These are phyloP conservation scores for Lodderomyces pseudojiufengensis DNA, from an alignment of 1,139 yeast species.

Conservation along the genomic window DNA sequence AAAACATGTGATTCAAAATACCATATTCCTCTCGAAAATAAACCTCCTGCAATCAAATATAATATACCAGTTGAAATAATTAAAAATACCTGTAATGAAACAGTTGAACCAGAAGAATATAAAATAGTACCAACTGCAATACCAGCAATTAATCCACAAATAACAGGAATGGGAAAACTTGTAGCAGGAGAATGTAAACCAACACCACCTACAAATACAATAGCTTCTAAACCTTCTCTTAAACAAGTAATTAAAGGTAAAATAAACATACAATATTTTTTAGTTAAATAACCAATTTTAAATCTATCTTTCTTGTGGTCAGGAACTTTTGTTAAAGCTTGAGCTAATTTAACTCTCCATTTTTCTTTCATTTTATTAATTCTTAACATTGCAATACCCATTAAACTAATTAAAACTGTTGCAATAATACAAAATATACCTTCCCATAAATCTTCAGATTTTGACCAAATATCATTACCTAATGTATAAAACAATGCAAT, in stretches of 20 bases:
- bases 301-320: constrained; percentile 24
- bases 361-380: constrained; percentile 83
- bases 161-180: constrained; percentile 80
- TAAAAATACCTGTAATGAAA: constrained; percentile 73
- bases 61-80: constrained; percentile 73
- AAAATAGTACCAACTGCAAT: constrained; percentile 54
- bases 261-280: constrained; percentile 69
- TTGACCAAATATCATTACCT: constrained; percentile 75
- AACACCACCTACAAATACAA: constrained; percentile 82
- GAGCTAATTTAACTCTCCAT: constrained; percentile 83
- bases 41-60: constrained; percentile 78
- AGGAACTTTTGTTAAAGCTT: constrained; percentile 51
- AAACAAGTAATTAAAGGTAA: constrained; percentile 75
- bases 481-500: constrained; percentile 75
- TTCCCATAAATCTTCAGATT: constrained; percentile 86
- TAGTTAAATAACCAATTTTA: constrained; percentile 33
- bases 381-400: constrained; percentile 88
- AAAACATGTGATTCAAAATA: constrained; percentile 63
- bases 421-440: constrained; percentile 80
- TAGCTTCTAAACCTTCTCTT: constrained; percentile 87
- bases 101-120: constrained; percentile 66
- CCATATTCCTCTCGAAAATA: constrained; percentile 86
- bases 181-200: constrained; percentile 72
- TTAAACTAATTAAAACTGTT: constrained; percentile 68
- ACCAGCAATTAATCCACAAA: constrained; percentile 70